A percentile compares a stretch with the other conserved stretches of the same genome.
Conservation (phyloP, 1,284 basidiomycete genomes). For the Serendipita sp. region DNA sequence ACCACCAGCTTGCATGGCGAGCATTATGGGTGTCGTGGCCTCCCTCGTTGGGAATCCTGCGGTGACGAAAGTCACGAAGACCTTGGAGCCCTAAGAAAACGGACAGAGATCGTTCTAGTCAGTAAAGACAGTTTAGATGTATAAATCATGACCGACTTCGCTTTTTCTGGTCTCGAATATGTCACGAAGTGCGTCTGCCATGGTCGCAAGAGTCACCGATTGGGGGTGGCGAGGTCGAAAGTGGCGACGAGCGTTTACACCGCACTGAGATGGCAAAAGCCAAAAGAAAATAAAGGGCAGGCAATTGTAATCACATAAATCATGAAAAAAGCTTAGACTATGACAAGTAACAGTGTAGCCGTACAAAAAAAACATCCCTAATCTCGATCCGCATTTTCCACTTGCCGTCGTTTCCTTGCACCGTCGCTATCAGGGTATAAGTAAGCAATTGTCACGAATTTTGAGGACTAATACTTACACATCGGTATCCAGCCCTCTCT, state of each 20-base stretch:
- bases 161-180: constrained; percentile 61
- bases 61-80: constrained; percentile 80
- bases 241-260: neutral
- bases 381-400: constrained; percentile 43
- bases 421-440: constrained; percentile 29
- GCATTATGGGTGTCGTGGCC: constrained; percentile 76
- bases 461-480: constrained; percentile 35
- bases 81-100: constrained; percentile 42
- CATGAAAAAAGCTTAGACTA: neutral
- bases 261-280: neutral
- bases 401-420: constrained; percentile 56
- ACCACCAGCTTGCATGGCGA: constrained; percentile 86
- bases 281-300: neutral
- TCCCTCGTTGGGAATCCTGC: constrained; percentile 72
- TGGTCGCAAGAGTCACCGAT: constrained; percentile 22
- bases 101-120: constrained; percentile 5
- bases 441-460: neutral
- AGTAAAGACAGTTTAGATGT: neutral
- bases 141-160: constrained; percentile 31
- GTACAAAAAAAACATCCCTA: neutral
- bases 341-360: neutral
- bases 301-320: neutral
- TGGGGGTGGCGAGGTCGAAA: neutral
- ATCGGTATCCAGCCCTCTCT: constrained; percentile 70
- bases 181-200: constrained; percentile 59